Conservation (phyloP, 345 rosid genomes). For the Abelmoschus esculentus region DNA sequence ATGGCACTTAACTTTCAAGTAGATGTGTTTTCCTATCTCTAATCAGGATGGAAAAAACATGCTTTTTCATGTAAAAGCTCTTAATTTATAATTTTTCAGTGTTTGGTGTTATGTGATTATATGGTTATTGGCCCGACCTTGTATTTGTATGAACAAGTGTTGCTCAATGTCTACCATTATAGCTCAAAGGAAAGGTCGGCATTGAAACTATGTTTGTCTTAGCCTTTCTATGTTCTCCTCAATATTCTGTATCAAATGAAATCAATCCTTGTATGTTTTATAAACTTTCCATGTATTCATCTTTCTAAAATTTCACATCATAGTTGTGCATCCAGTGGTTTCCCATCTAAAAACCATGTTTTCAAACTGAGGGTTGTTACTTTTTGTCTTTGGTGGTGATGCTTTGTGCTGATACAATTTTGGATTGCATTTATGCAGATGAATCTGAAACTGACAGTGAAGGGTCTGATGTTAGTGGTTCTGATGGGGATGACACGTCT, state of each 20-base stretch:
- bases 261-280: neutral
- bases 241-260: neutral
- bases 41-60: neutral
- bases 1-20: neutral
- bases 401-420: neutral
- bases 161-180: neutral
- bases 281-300: neutral
- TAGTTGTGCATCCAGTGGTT: neutral
- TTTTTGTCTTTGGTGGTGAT: neutral
- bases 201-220: neutral
- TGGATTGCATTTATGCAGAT: slow-evolving; percentile 29
- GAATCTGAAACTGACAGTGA: slow-evolving; percentile 95
- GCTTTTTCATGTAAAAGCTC: neutral
- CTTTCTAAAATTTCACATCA: neutral
- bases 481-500: slow-evolving; percentile 96
- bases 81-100: neutral
- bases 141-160: neutral
- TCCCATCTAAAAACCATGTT: neutral
- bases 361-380: neutral
- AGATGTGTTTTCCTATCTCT: neutral
- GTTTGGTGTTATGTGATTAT: neutral
- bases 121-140: neutral
- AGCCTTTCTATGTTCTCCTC: neutral
- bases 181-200: neutral
- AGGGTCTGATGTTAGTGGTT: slow-evolving; percentile 93